Evolutionary conservation across 805 yeast species (phyloP).

Genomic region (Candida vaughaniae): DNA sequence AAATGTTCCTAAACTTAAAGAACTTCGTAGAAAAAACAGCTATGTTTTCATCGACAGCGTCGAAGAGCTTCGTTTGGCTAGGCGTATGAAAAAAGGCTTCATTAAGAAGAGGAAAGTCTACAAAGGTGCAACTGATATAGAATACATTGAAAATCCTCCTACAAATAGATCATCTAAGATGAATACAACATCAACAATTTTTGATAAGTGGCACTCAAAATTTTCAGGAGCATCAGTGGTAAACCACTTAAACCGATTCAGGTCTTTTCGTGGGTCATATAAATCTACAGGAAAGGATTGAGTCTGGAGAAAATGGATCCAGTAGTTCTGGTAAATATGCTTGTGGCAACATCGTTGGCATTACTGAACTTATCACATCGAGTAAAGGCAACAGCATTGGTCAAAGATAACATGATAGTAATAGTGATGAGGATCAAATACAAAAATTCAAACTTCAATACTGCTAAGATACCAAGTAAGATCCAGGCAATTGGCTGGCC

Average conservation of each 20-base stretch:
- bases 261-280: neutral
- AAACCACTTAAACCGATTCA: too few relatives aligned
- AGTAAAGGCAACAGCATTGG: conserved; percentile 88
- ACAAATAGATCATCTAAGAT: neutral
- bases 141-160: conserved; percentile 7
- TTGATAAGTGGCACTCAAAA: too few relatives aligned
- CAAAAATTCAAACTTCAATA: conserved; percentile 73
- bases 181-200: neutral
- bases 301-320: conserved; percentile 47
- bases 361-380: conserved; percentile 90
- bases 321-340: conserved; percentile 54
- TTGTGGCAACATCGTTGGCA: conserved; percentile 66
- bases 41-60: too few relatives aligned
- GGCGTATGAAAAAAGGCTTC: neutral
- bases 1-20: too few relatives aligned
- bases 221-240: too few relatives aligned
- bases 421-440: conserved; percentile 62
- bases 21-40: too few relatives aligned
- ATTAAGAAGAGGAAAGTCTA: neutral
- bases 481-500: conserved; percentile 75
- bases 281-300: conserved; percentile 32
- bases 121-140: too few relatives aligned
- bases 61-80: too few relatives aligned
- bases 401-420: conserved; percentile 68
- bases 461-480: conserved; percentile 70